These are phyloP conservation scores for Oidium heveae DNA, from an alignment of 2,329 filamentous ascomycete genomes.

Conservation along the genomic window DNA sequence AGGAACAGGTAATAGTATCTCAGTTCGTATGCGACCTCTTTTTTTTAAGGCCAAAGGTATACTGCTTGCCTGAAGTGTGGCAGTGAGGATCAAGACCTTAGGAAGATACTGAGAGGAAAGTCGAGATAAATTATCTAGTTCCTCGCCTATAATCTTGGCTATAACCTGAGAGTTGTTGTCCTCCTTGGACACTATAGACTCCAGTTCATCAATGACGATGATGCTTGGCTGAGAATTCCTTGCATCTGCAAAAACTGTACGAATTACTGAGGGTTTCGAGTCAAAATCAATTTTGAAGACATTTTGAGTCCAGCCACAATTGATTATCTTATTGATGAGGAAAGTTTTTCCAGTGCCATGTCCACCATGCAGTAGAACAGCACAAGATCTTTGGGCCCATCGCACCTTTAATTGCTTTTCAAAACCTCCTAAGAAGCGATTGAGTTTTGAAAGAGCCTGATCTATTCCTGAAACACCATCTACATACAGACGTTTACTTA, in stretches of 20 bases:
- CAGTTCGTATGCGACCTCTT: constrained; percentile 34
- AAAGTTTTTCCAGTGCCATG: constrained; percentile 67
- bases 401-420: constrained; percentile 15
- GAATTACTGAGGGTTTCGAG: constrained; percentile 32
- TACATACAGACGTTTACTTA: constrained; percentile 13
- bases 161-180: constrained; percentile 24
- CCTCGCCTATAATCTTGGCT: constrained; percentile 24
- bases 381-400: constrained; percentile 13
- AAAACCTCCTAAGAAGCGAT: constrained; percentile 36
- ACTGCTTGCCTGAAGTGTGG: constrained; percentile 46
- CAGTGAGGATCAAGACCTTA: constrained; percentile 47
- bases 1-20: constrained; percentile 55
- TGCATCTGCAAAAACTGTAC: constrained; percentile 45
- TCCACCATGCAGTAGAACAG: constrained; percentile 41
- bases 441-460: constrained; percentile 37
- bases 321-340: constrained; percentile 41
- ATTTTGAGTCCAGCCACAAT: constrained; percentile 38
- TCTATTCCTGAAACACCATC: constrained; percentile 42
- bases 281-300: constrained; percentile 34
- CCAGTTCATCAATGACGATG: constrained; percentile 55
- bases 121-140: constrained; percentile 25
- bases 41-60: constrained; percentile 45
- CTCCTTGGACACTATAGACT: constrained; percentile 39
- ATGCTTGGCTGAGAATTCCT: constrained; percentile 45
- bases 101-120: constrained; percentile 13